These are phyloP conservation scores for Erythrophleum fordii DNA, from an alignment of 306 rosid genomes.

Conservation along the genomic window DNA sequence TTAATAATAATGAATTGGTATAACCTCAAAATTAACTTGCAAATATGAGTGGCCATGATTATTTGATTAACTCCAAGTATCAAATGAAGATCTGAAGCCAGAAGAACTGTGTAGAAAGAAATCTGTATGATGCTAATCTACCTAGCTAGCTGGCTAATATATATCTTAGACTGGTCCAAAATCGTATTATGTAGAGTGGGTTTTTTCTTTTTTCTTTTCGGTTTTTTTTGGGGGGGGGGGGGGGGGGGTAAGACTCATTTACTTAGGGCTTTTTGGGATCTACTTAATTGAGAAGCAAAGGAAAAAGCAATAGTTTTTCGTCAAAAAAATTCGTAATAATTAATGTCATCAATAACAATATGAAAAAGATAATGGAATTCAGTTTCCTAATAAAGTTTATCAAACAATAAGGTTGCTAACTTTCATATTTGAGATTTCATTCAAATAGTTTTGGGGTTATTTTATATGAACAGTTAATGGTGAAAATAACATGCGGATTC, in stretches of 20 bases:
- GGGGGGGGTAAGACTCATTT: too few species aligned
- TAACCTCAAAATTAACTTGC: neutral
- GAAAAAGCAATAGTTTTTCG: neutral
- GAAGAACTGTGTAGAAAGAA: neutral
- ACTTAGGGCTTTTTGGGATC: neutral
- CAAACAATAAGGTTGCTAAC: neutral
- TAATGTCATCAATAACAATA: neutral
- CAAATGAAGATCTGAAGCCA: neutral
- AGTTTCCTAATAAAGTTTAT: neutral
- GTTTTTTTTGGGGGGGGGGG: too few species aligned
- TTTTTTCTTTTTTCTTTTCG: too few species aligned
- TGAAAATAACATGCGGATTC: too few species aligned
- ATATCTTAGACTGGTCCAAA: conserved; percentile 1
- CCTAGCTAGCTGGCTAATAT: neutral
- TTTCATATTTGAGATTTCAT: neutral
- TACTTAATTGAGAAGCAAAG: neutral
- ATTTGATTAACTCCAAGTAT: neutral
- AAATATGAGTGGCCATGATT: neutral
- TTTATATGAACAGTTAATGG: neutral
- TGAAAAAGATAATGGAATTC: neutral
- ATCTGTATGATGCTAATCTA: neutral
- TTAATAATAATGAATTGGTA: neutral
- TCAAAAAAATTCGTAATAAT: neutral
- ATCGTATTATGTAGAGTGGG: neutral
- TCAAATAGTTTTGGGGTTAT: neutral